phyloP scores from a whole-genome alignment of 345 rosid genomes.

The Salix caprea region DNA sequence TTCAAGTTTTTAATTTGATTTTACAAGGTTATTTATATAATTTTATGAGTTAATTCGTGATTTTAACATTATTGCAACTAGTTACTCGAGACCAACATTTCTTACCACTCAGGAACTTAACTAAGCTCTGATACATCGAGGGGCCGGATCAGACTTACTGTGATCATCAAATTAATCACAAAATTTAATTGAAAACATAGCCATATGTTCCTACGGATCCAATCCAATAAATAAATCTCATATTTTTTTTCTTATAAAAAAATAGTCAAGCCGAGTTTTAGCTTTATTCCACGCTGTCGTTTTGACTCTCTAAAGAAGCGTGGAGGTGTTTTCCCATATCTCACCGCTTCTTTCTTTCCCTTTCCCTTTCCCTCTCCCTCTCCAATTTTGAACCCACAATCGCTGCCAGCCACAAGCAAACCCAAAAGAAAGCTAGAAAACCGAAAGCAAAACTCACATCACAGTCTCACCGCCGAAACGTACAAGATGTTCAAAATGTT shows the following conservation, averaged over 20 bases:
- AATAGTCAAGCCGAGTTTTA: not conserved
- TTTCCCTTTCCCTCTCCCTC: constrained; percentile 21
- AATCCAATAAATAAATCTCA: not conserved
- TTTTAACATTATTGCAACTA: too few species aligned
- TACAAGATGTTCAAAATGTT: constrained; percentile 15
- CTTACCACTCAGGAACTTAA: too few species aligned
- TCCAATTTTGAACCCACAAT: constrained; percentile 16
- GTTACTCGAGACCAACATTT: too few species aligned
- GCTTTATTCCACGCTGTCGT: constrained; percentile 31
- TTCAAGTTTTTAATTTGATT: too few species aligned
- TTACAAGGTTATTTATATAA: too few species aligned
- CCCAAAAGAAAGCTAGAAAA: not conserved
- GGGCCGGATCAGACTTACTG: too few species aligned
- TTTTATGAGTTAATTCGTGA: too few species aligned
- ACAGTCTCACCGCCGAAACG: not conserved
- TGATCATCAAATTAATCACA: too few species aligned
- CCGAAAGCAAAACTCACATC: not conserved
- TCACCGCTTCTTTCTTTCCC: not conserved
- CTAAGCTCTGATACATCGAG: too few species aligned
- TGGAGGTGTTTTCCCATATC: not conserved
- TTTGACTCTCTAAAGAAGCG: not conserved
- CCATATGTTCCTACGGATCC: not conserved
- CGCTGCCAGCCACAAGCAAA: not conserved
- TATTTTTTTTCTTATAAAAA: not conserved
- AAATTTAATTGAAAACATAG: too few species aligned